These are phyloP conservation scores for Mortierella antarctica DNA, from an alignment of 192 early-diverging fungal species.

Conservation along the genomic window DNA sequence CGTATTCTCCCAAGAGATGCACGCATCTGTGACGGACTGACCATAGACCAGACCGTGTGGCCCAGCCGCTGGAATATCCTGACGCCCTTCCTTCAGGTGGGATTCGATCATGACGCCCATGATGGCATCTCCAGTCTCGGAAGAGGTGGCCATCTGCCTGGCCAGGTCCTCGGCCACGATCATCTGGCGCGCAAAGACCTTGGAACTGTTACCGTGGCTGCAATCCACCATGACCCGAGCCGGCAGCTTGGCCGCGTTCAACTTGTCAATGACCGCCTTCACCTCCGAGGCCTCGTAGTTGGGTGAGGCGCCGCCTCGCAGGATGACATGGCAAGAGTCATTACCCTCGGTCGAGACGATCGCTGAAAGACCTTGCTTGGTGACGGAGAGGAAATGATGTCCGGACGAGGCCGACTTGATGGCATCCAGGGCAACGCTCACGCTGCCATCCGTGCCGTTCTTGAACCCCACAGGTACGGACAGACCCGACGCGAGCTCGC, in stretches of 20 bases:
- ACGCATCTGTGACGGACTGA: conserved; percentile 92
- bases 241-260: conserved; percentile 69
- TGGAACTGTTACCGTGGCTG: conserved; percentile 94
- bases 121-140: conserved; percentile 77
- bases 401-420: conserved; percentile 84
- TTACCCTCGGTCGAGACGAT: conserved; percentile 92
- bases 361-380: conserved; percentile 85
- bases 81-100: conserved; percentile 88
- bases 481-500: conserved; percentile 84
- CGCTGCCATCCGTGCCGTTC: conserved; percentile 85
- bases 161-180: conserved; percentile 74
- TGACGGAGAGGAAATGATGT: conserved; percentile 86
- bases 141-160: conserved; percentile 68
- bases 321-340: conserved; percentile 91
- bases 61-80: conserved; percentile 81
- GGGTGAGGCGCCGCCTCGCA: conserved; percentile 89
- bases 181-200: conserved; percentile 87
- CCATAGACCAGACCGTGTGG: conserved; percentile 84
- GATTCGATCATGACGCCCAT: conserved; percentile 97
- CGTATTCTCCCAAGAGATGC: conserved; percentile 93
- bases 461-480: conserved; percentile 87
- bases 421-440: conserved; percentile 90
- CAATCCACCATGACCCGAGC: conserved; percentile 93
- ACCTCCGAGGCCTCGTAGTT: conserved; percentile 89
- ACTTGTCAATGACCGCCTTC: conserved; percentile 61